Base-by-base conservation (phyloP, 805 yeast genomes). In the Candida dajiaensis region DNA sequence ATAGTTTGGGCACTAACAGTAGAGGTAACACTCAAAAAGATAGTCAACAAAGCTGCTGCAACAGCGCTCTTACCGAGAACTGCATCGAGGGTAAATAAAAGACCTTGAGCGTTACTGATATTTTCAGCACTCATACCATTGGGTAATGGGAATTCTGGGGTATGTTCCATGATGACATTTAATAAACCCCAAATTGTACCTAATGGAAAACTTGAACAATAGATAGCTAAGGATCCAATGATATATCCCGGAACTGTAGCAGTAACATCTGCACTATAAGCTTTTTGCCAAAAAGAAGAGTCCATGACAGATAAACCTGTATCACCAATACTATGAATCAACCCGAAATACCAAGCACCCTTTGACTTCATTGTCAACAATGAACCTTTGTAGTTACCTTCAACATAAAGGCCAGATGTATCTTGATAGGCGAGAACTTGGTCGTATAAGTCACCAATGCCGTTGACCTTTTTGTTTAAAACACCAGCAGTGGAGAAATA, bases 61-160 rank as follows among this genome's bases (percentile, higher is more conserved):
- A 67, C 66, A 11, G 64, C 72, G 21, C 70, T 69, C 15, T 71
- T 73, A 16, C 74, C 74, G n/a, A 69, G 55, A 8, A 70, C 51
- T 45, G 89, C 86, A 15, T 76, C 58, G 44, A 64, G 47, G 4
- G 66, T 69, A 47, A 63, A 64, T 13, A 63, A 54, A 13, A 69
- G 59, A 6, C 70, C 68, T 50, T 69, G 46, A 8, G 72, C 72
- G 2, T 66, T 64, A 43, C 60, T 59, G 28, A 73, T 68, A 48
- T 74, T 72, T 5, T 49, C 60, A 1, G 57, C 43, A 6, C 69
- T 59, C 58, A 74, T 59, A 36, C 40, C 52, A 23, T 59, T 49
- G 8, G 78, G 77, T 57, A 65, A 73, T 42, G 62, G 55, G 16
- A 63, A 68, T 0, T 45, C 60, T 10, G 68, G 67, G 40, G 61